Evolutionary conservation across 1,139 yeast species (phyloP), one percentile per base, ranked within the genome.

Genomic region (Keqinozyma sinolaborantium): DNA sequence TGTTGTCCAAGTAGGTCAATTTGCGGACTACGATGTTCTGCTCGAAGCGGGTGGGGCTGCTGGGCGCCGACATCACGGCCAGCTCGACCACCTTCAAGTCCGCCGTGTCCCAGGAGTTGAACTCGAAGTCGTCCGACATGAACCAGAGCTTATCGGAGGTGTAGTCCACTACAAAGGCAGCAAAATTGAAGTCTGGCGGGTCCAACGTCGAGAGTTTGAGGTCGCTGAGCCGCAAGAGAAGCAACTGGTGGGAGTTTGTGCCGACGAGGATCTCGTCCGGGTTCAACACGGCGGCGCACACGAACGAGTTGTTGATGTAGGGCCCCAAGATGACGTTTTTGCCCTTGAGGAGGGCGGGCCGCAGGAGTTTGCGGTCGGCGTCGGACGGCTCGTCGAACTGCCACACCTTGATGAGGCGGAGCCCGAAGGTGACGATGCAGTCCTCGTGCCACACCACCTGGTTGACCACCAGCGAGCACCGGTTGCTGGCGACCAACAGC

Each of bases 381-480:
- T 30, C 36, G 3, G 25, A 21, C 23, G 50, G 53, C 4, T 52
- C 53, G 23, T 56, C 64, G 26, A 70, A 53, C 38, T 60, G 66
- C 90, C 90, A 82, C 1, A 77, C 53, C 34, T 81, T 77, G 15
- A 80, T 58, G 38, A 78, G 70, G 23, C 88, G 60, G 6, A 76
- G 54, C 0, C 90, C 90, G 29, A 69, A 55, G 0, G 86, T 79
- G 6, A 64, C 40, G 4, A 80, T 59, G 4, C 66, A 56, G 12
- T 53, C 41, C n/a, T 65, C 68, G 34, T 71, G 64, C 88, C 88
- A 82, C 4, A 68, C 36, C 33, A 81, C 46, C 29, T 71, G 75
- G 40, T 73, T 65, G 4, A 82, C 66, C 7, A 65, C 59, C 0
- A 83, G 70, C 1, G 83, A 75, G 49, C 88, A 81, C 41, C 76